Evolutionary conservation across 805 yeast genomes (phyloP).

Genomic region (Candida lessepsii): DNA sequence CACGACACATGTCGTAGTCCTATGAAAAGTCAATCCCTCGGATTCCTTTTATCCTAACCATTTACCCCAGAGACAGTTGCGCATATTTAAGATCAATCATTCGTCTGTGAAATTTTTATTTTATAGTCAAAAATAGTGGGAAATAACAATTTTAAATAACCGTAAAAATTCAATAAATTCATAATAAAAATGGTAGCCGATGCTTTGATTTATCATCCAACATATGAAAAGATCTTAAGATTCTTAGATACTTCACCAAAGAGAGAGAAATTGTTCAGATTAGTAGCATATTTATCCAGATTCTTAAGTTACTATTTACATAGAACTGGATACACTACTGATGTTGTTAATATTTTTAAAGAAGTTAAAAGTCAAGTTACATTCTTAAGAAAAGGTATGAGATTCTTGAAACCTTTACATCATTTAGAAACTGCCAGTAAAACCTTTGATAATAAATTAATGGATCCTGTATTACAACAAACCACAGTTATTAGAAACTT

Average conservation of each 20-base stretch:
- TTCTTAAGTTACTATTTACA: constrained; percentile 63
- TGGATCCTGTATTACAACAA: constrained; percentile 56
- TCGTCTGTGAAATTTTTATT: constrained; percentile 8
- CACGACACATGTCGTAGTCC: background rate
- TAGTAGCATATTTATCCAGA: constrained; percentile 77
- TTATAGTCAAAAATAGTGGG: background rate
- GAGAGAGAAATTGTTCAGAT: constrained; percentile 76
- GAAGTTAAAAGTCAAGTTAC: constrained; percentile 62
- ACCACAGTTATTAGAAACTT: constrained; percentile 56
- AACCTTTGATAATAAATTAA: constrained; percentile 66
- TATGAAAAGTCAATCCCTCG: background rate
- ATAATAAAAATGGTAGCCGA: constrained; percentile 38
- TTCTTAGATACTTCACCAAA: constrained; percentile 69
- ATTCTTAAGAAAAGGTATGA: constrained; percentile 75
- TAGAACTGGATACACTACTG: constrained; percentile 52
- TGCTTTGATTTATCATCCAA: constrained; percentile 71
- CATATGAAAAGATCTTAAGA: constrained; percentile 56
- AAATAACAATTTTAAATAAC: background rate
- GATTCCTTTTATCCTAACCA: constrained; percentile 4
- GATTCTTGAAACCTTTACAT: constrained; percentile 78
- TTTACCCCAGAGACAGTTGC: constrained; percentile 8
- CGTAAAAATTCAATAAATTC: too few relatives aligned
- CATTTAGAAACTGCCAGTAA: constrained; percentile 68
- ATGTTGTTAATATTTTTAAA: constrained; percentile 48
- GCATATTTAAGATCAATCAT: constrained; percentile 4